These are phyloP conservation scores for Nymphaea thermarum DNA, from an alignment of 164 flowering plant genomes.

Conservation along the genomic window DNA sequence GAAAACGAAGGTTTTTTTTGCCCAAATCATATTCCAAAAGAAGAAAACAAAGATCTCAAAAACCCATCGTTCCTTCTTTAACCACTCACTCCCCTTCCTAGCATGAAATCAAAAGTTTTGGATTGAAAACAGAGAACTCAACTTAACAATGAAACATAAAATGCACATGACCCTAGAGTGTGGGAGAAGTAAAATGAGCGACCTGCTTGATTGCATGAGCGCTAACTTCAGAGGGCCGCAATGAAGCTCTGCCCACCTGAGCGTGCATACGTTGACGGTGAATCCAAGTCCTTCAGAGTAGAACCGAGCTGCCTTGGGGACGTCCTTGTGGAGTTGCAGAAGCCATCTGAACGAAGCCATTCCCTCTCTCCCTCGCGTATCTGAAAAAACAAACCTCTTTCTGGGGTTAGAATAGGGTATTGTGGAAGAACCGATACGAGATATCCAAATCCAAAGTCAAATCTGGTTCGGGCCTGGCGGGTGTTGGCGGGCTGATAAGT, in stretches of 20 bases:
- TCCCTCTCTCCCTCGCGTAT: background rate
- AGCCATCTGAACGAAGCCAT: constrained; percentile 78
- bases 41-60: too few relatives aligned
- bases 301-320: constrained; percentile 82
- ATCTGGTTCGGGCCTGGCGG: background rate
- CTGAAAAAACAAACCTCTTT: background rate
- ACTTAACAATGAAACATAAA: too few relatives aligned
- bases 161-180: background rate
- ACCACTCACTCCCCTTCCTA: background rate
- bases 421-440: background rate
- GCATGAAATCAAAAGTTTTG: background rate
- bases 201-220: constrained; percentile 73
- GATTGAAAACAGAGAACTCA: background rate
- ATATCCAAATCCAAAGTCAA: background rate
- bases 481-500: too few relatives aligned
- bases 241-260: constrained; percentile 91
- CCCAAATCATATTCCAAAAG: too few relatives aligned
- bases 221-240: constrained; percentile 85
- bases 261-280: constrained; percentile 71
- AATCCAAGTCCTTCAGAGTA: constrained; percentile 89
- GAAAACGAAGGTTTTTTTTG: too few relatives aligned
- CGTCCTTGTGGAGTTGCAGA: constrained; percentile 92
- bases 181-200: constrained; percentile 2
- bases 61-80: too few relatives aligned
- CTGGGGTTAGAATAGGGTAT: background rate